A percentile compares a stretch with the other conserved stretches of the same genome.
Conservation (phyloP, 2,329 filamentous ascomycete species). For the Lachnellula cervina region DNA sequence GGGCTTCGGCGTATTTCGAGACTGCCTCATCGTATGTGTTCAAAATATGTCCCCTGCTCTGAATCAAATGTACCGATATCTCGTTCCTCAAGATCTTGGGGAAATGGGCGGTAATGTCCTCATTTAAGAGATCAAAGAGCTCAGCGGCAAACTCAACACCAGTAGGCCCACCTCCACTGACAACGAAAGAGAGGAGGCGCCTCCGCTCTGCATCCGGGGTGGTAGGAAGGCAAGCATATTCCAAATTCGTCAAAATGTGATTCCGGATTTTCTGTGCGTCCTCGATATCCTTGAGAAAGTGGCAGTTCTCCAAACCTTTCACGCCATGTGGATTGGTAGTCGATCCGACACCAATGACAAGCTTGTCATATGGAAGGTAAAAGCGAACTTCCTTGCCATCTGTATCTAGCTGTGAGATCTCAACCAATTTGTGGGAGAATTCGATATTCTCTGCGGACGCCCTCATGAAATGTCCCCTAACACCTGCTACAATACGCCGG, state of each 20-base stretch:
- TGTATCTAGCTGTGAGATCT: conserved; percentile 69
- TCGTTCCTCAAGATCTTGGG: conserved; percentile 91
- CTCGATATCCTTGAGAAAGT: conserved; percentile 92
- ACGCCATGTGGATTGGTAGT: conserved; percentile 94
- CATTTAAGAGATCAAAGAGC: conserved; percentile 91
- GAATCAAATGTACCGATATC: conserved; percentile 95
- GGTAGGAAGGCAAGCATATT: conserved; percentile 87
- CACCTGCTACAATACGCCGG: conserved; percentile 70
- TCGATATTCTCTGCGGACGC: conserved; percentile 84
- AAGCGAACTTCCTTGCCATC: conserved; percentile 73
- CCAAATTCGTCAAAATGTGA: conserved; percentile 81
- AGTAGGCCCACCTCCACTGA: conserved; percentile 91
- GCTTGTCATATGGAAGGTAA: conserved; percentile 96
- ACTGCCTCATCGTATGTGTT: conserved; percentile 98
- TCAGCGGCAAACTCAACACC: conserved; percentile 98
- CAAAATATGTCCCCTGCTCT: conserved; percentile 88
- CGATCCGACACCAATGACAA: conserved; percentile 88
- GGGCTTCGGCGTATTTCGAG: conserved; percentile 84
- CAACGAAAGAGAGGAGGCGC: conserved; percentile 87
- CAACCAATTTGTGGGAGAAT: conserved; percentile 85
- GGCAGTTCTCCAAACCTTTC: conserved; percentile 86
- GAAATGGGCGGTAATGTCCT: conserved; percentile 80
- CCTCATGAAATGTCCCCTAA: conserved; percentile 85
- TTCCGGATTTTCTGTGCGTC: conserved; percentile 89
- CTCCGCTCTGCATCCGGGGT: conserved; percentile 82